Base-by-base conservation (phyloP, 2,329 filamentous ascomycete species). In the Phyllosticta paracitricarpa region DNA sequence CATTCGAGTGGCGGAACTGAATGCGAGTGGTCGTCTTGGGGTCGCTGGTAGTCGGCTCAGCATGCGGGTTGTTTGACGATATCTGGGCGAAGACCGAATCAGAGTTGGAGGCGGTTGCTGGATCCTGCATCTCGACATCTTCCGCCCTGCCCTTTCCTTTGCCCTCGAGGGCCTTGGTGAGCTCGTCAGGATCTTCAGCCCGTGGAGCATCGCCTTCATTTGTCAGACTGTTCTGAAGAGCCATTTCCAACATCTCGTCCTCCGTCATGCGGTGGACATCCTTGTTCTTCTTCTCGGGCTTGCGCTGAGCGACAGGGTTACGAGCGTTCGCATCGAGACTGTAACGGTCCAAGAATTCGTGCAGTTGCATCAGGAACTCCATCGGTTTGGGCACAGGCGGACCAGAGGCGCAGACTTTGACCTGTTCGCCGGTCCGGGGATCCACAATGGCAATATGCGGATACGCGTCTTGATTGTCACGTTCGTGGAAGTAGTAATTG, bases 271-370 rank as follows among this genome's bases (percentile, higher is more conserved):
- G 85, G 62, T 89, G 88, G 1, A 97, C 84, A 65, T 93, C 89
- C 60, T 89, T 81, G 58, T 84, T 80, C 70, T 87, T 87, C 61
- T 82, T 81, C 70, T 91, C 88, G 2, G 86, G 81, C 73, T 89
- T 90, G 59, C 87, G 80, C 71, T 85, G 88, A 25, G 91, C 88
- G 4, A 99, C 91, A 0, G 94, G 94, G 70, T 99, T 99, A 77
- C 95, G 96, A 71, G 88, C 93, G 69, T 90, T 88, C 54, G 85
- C 84, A 30, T 89, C 90, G 57, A 99, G 79, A 71, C 92, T 97
- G 77, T 97, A 99, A 25, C 94, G 85, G 71, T 97, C 94, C n/a
- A 99, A 83, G 68, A 99, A 99, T 74, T 97, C 93, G 69, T 91
- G 89, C 2, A 99, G 81, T 70, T 97, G 90, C 70, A 91, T 90